phyloP scores from a whole-genome alignment of 306 rosid species.

The Prosopis cineraria region DNA sequence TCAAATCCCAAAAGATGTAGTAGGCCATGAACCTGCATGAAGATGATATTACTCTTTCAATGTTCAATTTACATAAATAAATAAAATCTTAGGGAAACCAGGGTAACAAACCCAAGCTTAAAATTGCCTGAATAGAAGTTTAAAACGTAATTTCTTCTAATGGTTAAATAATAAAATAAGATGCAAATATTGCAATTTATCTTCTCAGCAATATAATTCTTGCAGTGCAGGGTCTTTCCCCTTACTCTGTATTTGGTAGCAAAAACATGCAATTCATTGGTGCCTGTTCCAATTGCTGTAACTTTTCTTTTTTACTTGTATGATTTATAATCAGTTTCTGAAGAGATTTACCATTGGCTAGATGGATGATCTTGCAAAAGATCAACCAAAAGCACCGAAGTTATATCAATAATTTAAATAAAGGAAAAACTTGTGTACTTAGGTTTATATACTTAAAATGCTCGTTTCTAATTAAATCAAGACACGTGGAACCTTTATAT shows the following conservation, averaged over 20 bases:
- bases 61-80: conserved; percentile 28
- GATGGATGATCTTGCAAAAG: conserved; percentile 17
- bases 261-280: conserved; percentile 8
- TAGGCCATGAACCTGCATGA: conserved; percentile 80
- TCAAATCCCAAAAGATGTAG: conserved; percentile 93
- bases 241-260: neutral
- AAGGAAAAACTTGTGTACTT: too few species aligned
- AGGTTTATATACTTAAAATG: too few species aligned
- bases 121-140: neutral
- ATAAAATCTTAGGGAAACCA: neutral
- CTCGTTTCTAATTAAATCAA: too few species aligned
- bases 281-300: neutral
- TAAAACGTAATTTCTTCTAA: neutral
- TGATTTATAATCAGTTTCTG: conserved; percentile 3
- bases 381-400: conserved; percentile 8
- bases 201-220: conserved; percentile 25
- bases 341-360: neutral
- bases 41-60: conserved; percentile 29
- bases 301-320: neutral
- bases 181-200: neutral
- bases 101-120: neutral
- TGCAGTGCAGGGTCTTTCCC: neutral
- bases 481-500: too few species aligned
- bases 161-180: neutral
- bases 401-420: neutral